phyloP scores from a whole-genome alignment of 2,329 filamentous ascomycete species.

The Fusarium beomiforme region DNA sequence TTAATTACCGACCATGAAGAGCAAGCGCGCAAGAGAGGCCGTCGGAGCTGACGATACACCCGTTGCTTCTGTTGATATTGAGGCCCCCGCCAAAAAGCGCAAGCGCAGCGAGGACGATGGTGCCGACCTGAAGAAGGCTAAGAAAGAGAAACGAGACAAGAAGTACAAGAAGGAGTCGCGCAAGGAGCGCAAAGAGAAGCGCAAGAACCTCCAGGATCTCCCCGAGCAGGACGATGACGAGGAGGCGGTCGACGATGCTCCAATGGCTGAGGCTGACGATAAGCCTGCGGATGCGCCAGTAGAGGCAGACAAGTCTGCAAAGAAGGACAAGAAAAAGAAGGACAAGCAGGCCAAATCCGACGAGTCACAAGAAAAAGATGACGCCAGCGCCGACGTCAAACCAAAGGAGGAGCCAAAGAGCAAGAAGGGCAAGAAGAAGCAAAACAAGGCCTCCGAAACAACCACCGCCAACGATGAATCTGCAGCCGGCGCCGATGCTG shows the following conservation, averaged over 20 bases:
- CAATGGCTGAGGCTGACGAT: slow-evolving; percentile 40
- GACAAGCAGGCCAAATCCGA: slow-evolving; percentile 44
- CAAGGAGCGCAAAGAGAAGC: slow-evolving; percentile 55
- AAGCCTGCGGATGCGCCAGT: slow-evolving; percentile 28
- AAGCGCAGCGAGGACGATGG: slow-evolving; percentile 47
- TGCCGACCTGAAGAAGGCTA: slow-evolving; percentile 43
- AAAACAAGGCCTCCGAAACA: slow-evolving; percentile 39
- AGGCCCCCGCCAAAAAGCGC: slow-evolving; percentile 49
- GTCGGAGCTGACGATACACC: slow-evolving; percentile 44
- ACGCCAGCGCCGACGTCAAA: slow-evolving; percentile 31
- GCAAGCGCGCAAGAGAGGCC: slow-evolving; percentile 52
- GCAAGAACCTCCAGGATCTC: slow-evolving; percentile 51
- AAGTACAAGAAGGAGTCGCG: slow-evolving; percentile 49
- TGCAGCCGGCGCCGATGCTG: slow-evolving; percentile 14
- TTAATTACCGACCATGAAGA: slow-evolving; percentile 45
- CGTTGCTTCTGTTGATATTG: slow-evolving; percentile 32
- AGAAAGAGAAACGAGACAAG: slow-evolving; percentile 51
- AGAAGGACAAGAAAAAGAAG: slow-evolving; percentile 46
- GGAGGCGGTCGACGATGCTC: slow-evolving; percentile 33
- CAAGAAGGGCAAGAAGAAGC: slow-evolving; percentile 46
- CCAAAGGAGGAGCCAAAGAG: slow-evolving; percentile 47
- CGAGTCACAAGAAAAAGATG: slow-evolving; percentile 21
- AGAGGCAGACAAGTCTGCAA: slow-evolving; percentile 35
- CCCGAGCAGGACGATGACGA: slow-evolving; percentile 47
- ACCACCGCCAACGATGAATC: slow-evolving; percentile 18